phyloP scores from a whole-genome alignment of 345 rosid species.

The Camelina laxa region DNA sequence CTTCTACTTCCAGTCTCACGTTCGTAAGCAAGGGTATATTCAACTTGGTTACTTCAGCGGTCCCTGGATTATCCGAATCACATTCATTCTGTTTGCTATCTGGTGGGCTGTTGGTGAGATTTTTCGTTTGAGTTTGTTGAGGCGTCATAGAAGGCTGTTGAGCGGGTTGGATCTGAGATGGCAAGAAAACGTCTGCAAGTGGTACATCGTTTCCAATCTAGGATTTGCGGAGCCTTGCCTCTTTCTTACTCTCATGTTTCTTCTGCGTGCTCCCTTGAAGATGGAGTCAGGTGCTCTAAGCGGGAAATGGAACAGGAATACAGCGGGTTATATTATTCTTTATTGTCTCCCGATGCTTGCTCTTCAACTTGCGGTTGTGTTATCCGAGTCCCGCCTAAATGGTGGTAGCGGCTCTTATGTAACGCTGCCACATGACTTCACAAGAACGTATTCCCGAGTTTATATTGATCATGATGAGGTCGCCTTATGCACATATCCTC shows the following conservation, averaged over 20 bases:
- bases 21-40: constrained; percentile 58
- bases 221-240: constrained; percentile 99
- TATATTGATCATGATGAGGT: constrained; percentile 41
- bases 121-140: constrained; percentile 70
- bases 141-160: constrained; percentile 60
- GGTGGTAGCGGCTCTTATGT: constrained; percentile 54
- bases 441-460: constrained; percentile 51
- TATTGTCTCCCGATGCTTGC: constrained; percentile 79
- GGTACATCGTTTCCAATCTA: constrained; percentile 83
- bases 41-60: constrained; percentile 83
- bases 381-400: constrained; percentile 65
- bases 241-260: constrained; percentile 82
- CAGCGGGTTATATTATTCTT: constrained; percentile 64
- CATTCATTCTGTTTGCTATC: constrained; percentile 62
- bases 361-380: constrained; percentile 77
- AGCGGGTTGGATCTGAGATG: constrained; percentile 65
- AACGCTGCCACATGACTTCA: constrained; percentile 70
- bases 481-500: constrained; percentile 88
- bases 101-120: constrained; percentile 98
- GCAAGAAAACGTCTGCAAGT: constrained; percentile 90
- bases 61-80: constrained; percentile 89
- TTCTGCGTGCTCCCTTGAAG: constrained; percentile 89
- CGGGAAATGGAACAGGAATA: constrained; percentile 78
- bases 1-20: constrained; percentile 73
- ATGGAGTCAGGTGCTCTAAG: constrained; percentile 73